Base-by-base conservation (phyloP, 352 stramenopile genomes). In the Phytopythium oedochilum region DNA sequence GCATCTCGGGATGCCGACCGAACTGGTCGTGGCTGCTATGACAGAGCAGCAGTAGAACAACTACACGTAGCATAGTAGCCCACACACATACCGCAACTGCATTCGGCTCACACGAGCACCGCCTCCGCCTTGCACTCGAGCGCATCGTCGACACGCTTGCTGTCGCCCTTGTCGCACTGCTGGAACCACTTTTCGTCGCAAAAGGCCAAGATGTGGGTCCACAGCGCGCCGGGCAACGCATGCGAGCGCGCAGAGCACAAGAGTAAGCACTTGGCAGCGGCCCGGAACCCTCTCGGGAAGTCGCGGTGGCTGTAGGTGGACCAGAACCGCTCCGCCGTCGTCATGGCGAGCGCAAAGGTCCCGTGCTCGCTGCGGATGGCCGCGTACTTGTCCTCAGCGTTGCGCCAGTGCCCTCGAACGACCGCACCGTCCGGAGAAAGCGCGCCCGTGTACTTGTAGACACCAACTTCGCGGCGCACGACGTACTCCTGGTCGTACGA, bases 101-200 rank as follows among this genome's bases (percentile, higher is more conserved):
- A n/a, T n/a, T 36, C 26, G 5, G 4, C 15, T 39, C 26, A 57
- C n/a, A 40, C 39, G 14, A 39, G 5, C 49, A 57, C 36, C 4
- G 5, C 29, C 18, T 38, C 38, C 0, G 35, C n/a, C n/a, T 47
- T 48, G 38, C 3, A 20, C 35, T 48, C 38, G 5, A 49, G 22
- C 9, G 0, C 15, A 7, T 22, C 29, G 22, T 28, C 39, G 22
- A n/a, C 18, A 3, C 35, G 17, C n/a, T 46, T 35, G 34, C 61
- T 17, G 40, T 25, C 4, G 3, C 42, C 49, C 3, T 31, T 26
- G 18, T 26, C 25, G 8, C 18, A 0, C 9, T 29, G 15, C 0
- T 46, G 57, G 40, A 89, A 89, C 79, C 79, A 89, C 6, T 60
- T 64, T 40, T 83, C 72, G 34, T 58, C 59, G 52, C 73, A 90